Conservation (phyloP, 257 asterid genomes). For the Solanum ossicruentum region DNA sequence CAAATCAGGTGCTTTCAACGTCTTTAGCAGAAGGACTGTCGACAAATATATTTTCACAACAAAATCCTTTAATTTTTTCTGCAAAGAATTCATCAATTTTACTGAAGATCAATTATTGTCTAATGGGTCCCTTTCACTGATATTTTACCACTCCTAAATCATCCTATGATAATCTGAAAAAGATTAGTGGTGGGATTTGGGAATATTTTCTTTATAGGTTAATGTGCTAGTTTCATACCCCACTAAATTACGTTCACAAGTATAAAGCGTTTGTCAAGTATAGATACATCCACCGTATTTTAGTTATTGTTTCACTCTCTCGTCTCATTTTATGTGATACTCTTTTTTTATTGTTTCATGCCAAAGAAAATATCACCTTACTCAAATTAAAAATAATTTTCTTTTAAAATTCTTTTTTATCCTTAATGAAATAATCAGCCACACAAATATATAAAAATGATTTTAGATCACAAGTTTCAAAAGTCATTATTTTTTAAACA, state of each 20-base stretch:
- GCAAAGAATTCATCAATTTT: background rate
- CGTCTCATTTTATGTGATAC: no score
- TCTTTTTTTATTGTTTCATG: no score
- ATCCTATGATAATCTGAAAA: background rate
- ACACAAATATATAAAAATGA: no score
- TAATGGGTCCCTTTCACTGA: background rate
- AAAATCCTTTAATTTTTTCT: background rate
- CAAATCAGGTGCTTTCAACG: background rate
- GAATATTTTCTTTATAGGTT: background rate
- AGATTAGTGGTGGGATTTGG: background rate
- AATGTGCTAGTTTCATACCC: background rate
- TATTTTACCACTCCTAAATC: background rate
- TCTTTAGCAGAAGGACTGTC: background rate
- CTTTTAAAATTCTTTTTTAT: no score
- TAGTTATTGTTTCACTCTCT: background rate
- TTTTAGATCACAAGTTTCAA: no score
- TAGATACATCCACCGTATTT: background rate
- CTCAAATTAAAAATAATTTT: no score
- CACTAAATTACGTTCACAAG: background rate
- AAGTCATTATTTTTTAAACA: no score
- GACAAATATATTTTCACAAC: background rate
- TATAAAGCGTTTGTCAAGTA: background rate
- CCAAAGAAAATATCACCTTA: no score
- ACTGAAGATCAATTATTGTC: background rate
- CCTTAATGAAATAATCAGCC: no score